A percentile compares a stretch with the other conserved stretches of the same genome.
Evolutionary conservation across 805 yeast genomes (phyloP).

Genomic region (Teunomyces funiuensis): DNA sequence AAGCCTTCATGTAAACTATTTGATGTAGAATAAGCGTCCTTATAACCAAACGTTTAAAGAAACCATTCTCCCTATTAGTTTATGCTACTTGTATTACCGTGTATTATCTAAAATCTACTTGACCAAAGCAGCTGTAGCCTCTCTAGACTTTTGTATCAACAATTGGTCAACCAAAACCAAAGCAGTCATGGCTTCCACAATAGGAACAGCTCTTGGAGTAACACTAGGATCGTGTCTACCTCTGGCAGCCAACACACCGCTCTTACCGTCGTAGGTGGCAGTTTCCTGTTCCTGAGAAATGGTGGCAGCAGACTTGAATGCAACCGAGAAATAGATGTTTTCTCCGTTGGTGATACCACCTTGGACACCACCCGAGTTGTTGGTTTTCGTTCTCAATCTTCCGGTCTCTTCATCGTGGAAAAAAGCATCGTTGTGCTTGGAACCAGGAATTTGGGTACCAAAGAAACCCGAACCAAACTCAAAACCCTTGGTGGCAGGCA

Average conservation of each 20-base stretch:
- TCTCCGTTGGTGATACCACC: conserved; percentile 99
- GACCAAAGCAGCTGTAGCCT: conserved; percentile 26
- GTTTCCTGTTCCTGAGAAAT: conserved; percentile 91
- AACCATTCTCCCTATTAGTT: no score
- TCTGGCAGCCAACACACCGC: conserved; percentile 87
- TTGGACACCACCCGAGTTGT: conserved; percentile 95
- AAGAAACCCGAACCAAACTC: conserved; percentile 96
- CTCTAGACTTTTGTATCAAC: conserved; percentile 84
- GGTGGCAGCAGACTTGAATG: conserved; percentile 98
- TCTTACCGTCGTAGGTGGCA: conserved; percentile 82
- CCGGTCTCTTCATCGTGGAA: conserved; percentile 56
- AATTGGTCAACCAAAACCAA: conserved; percentile 84
- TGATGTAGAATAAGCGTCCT: no score
- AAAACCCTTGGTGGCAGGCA: conserved; percentile 97
- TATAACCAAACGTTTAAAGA: no score
- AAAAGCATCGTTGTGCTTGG: conserved; percentile 91
- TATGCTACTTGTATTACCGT: no score
- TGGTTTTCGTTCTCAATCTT: conserved; percentile 79
- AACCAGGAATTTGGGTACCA: conserved; percentile 89
- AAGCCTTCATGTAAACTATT: no score
- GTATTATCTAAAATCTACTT: neutral
- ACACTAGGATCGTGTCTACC: conserved; percentile 99
- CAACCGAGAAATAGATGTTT: conserved; percentile 88
- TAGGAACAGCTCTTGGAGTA: conserved; percentile 97
- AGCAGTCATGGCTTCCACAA: conserved; percentile 98